Base-by-base conservation (phyloP, 805 yeast species). In the Saccharomycopsis sp. region DNA sequence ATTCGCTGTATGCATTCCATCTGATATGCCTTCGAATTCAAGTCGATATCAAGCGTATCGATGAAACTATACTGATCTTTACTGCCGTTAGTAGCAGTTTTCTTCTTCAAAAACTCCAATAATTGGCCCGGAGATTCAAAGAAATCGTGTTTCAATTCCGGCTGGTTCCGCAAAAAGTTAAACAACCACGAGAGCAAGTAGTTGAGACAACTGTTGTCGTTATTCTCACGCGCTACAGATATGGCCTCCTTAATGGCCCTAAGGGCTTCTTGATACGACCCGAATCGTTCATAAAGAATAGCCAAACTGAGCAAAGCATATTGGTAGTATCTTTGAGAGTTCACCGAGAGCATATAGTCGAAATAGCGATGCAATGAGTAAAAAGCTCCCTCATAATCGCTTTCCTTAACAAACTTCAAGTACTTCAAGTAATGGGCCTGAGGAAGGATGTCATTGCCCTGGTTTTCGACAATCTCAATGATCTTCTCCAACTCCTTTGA, bases 221-320 rank as follows among this genome's bases (percentile, higher is more conserved):
- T 84, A 64, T 86, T 85, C 65, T 91, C 97, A 64, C 97, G 75
- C 0, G 97, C 97, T 2, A 91, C 90, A 3, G 87, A 77, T 1
- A 90, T 86, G 0, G 97, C 94, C 68, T 91, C 97, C 62, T 87
- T 89, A 7, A 90, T 87, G 0, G 96, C 86, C 63, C 85, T 78
- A 14, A 89, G 68, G 0, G 97, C 96, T 60, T 86, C 86, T 12
- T 77, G 78, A 62, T 80, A 79, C 58, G 84, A 83, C 29, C 84
- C 83, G 68, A 86, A 87, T 55, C 79, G 80, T 22, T 86, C 84
- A 63, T 89, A 90, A 47, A 88, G 71, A 0, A 87, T 76, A 0
- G 94, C 96, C 53, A 86, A 72, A 1, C 87, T 84, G 19, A 89
- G 75, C 35, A 89, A 73, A 0, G 96, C 92, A 68, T 86, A 85